Base-by-base conservation (phyloP, 73 alveolate species). In the Uronychia binucleata region DNA sequence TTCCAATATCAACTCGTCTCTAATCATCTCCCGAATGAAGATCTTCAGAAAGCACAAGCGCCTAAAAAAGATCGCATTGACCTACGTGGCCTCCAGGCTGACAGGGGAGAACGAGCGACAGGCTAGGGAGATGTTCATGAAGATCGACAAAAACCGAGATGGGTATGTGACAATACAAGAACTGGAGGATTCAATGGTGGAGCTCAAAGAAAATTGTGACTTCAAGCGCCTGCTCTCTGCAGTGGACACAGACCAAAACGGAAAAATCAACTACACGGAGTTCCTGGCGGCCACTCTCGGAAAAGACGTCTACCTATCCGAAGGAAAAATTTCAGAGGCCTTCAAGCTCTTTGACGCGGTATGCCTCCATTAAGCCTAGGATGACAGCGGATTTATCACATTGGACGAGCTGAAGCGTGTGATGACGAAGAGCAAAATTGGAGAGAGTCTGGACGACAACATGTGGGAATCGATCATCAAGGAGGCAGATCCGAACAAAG, bases 281-380 rank as follows among this genome's bases (percentile, higher is more conserved):
- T 93, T 95, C 78, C 35, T 95, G 30, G 97, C 98, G 19, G 97
- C 98, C 34, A 84, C 95, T 59, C 60, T 95, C 28, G 91, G 93
- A 13, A 27, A 31, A 32, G 80, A 58, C 13, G 32, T 59, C 13
- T 31, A 26, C 30, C 29, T n/a, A 31, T 1, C 57, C 59, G 26
- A 33, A 30, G 34, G 32, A 31, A 58, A 33, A 13, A 33, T 81
- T 11, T 46, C 28, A 31, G 35, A 31, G 35, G 81, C 88, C 11
- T 81, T 81, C 46, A 31, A 81, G 34, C 33, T 26, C 81, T 81
- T 81, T 32, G 88, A 81, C 28, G 28, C 67, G 5, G 67, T 46
- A 46, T 5, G 67, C 5, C 67, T 11, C 5, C 5, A 5, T 46
- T 46, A 46, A 46, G n/a, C 19, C 67, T 46, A 30, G 27, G 32